Conservation (phyloP, 1,139 yeast genomes). For the Zygoascus sp. region DNA sequence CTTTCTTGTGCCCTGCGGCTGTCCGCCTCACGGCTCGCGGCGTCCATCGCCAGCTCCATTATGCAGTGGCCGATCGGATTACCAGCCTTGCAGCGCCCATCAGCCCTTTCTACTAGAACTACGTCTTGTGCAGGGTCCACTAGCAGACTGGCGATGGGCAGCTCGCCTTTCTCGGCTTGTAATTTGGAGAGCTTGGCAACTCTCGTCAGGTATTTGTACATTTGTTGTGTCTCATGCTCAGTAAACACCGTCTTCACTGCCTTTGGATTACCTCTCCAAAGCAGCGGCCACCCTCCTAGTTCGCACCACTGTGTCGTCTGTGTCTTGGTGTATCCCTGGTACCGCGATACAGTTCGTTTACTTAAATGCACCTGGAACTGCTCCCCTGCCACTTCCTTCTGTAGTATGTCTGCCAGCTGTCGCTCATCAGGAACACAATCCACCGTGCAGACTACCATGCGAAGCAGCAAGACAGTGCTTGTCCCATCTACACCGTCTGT, state of each 20-base stretch:
- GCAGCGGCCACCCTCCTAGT: conserved; percentile 68
- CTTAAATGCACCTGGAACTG: conserved; percentile 27
- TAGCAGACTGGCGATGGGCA: conserved; percentile 45
- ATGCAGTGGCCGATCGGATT: conserved; percentile 67
- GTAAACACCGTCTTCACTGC: conserved; percentile 62
- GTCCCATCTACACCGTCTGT: too few relatives aligned
- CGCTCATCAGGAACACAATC: conserved; percentile 23
- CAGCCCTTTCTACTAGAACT: conserved; percentile 39
- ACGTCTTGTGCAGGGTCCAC: conserved; percentile 44
- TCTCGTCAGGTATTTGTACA: conserved; percentile 39
- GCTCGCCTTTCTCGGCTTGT: conserved; percentile 21
- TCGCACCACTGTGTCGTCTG: conserved; percentile 59
- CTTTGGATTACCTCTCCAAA: conserved; percentile 91
- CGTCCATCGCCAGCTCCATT: conserved; percentile 61
- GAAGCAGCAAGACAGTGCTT: conserved; percentile 27
- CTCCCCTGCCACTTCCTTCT: conserved; percentile 18
- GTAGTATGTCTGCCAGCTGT: conserved; percentile 30
- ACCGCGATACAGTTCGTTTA: conserved; percentile 42
- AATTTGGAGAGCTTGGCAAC: conserved; percentile 33
- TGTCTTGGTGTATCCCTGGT: conserved; percentile 61
- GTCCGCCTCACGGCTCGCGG: conserved; percentile 49
- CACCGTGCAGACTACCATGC: conserved; percentile 34
- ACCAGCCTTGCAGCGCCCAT: conserved; percentile 35
- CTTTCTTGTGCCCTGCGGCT: conserved; percentile 15
- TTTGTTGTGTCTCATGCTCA: conserved; percentile 45